Evolutionary conservation across 805 yeast species (phyloP).

Genomic region (Candida nanaspora): DNA sequence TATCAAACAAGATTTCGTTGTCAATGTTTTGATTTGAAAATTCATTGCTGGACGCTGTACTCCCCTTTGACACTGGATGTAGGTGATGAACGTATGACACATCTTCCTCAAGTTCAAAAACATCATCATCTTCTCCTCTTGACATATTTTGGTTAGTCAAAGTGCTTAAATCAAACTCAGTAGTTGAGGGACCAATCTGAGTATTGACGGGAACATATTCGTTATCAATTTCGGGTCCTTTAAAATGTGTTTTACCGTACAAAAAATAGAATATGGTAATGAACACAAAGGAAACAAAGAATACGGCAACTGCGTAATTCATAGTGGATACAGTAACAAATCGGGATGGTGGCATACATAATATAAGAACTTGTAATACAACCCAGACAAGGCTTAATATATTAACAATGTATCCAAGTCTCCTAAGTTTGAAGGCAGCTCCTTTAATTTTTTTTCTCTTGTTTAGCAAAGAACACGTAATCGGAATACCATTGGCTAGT

Average conservation of each 20-base stretch:
- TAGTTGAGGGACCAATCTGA: too few relatives aligned
- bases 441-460: slow-evolving; percentile 57
- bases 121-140: not conserved
- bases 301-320: slow-evolving; percentile 66
- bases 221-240: slow-evolving; percentile 50
- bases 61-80: not conserved
- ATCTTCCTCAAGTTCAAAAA: not conserved
- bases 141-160: too few relatives aligned
- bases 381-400: slow-evolving; percentile 55
- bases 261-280: slow-evolving; percentile 43
- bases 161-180: too few relatives aligned
- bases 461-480: slow-evolving; percentile 51
- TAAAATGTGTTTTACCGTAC: slow-evolving; percentile 60
- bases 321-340: slow-evolving; percentile 40
- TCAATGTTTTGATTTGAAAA: too few relatives aligned
- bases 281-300: slow-evolving; percentile 36
- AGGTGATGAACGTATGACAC: not conserved
- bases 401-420: slow-evolving; percentile 60
- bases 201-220: not conserved
- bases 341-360: slow-evolving; percentile 68
- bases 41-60: not conserved
- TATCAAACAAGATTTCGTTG: too few relatives aligned
- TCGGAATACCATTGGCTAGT: slow-evolving; percentile 72
- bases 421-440: slow-evolving; percentile 56
- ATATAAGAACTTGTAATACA: slow-evolving; percentile 44